Conservation (phyloP, 257 asterid genomes). For the Solanum corneliomulleri region DNA sequence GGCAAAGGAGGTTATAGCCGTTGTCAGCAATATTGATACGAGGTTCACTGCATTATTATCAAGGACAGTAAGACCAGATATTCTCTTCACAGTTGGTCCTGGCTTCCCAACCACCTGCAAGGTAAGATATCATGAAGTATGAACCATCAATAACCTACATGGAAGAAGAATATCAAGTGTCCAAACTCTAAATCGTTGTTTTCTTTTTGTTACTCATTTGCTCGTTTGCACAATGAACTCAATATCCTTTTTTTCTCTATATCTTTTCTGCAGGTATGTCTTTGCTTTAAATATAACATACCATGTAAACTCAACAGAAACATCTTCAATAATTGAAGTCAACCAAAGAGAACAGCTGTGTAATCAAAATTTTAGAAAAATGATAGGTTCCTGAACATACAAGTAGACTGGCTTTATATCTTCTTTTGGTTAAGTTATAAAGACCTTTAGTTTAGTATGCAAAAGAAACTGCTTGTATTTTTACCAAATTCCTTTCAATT, state of each 20-base stretch:
- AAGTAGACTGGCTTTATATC: neutral
- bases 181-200: neutral
- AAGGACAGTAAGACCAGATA: conserved; percentile 64
- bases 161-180: neutral
- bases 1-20: conserved; percentile 44
- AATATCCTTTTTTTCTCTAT: neutral
- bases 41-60: conserved; percentile 89
- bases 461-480: neutral
- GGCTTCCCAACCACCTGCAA: conserved; percentile 83
- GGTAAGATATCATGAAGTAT: neutral
- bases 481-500: neutral
- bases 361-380: neutral
- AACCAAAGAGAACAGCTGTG: neutral
- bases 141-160: neutral
- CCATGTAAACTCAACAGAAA: neutral
- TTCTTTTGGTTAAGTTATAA: neutral
- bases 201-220: neutral
- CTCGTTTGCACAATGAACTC: neutral
- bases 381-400: neutral
- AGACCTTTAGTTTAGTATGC: neutral
- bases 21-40: conserved; percentile 53
- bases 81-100: conserved; percentile 83
- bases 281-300: neutral
- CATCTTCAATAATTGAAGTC: neutral
- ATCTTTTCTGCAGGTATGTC: neutral